Evolutionary conservation across 202 grass and related monocot species (phyloP).

Genomic region (Musa balbisiana): DNA sequence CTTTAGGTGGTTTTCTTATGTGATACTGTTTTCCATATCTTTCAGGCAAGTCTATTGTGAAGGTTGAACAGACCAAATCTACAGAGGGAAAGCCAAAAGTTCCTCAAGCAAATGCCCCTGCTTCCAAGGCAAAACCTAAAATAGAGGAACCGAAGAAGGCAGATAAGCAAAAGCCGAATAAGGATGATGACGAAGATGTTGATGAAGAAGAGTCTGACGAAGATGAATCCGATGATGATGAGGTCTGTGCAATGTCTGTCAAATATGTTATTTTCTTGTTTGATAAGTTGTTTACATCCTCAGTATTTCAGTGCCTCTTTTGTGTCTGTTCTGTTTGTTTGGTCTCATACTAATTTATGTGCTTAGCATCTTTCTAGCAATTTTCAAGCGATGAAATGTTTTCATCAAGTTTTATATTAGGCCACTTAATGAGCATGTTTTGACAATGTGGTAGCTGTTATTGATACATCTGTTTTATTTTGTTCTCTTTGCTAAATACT

Average conservation of each 20-base stretch:
- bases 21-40: background rate
- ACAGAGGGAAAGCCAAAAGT: background rate
- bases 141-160: background rate
- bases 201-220: background rate
- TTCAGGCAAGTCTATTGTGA: background rate
- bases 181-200: background rate
- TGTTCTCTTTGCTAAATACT: background rate
- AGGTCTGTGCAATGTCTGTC: background rate
- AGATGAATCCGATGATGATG: slow-evolving; percentile 3
- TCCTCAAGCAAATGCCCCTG: background rate
- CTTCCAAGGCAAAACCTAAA: slow-evolving; percentile 6
- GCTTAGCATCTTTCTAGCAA: no score
- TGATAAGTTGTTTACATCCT: background rate
- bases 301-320: background rate
- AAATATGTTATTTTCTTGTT: background rate
- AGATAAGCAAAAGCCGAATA: background rate
- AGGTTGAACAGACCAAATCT: background rate
- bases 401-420: no score
- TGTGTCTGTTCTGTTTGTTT: background rate
- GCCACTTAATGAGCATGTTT: no score
- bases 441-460: background rate
- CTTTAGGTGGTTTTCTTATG: background rate
- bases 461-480: background rate
- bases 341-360: background rate
- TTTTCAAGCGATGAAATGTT: no score